Conservation (phyloP, 257 asterid genomes). For the Salvia splendens region DNA sequence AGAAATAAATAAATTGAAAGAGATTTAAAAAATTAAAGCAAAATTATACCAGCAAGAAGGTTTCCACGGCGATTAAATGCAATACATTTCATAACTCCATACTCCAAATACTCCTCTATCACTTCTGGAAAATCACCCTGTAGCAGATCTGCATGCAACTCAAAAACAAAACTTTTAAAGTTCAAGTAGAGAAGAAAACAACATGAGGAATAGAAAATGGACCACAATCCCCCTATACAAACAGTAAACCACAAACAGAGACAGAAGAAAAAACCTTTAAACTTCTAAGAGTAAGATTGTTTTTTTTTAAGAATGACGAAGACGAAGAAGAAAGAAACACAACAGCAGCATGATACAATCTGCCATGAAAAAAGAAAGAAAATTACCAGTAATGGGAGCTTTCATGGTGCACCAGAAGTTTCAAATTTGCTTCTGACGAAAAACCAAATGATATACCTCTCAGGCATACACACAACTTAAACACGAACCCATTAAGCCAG, state of each 20-base stretch:
- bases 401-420: conserved; percentile 43
- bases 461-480: neutral
- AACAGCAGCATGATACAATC: too few species aligned
- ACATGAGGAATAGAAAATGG: too few species aligned
- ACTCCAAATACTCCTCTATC: conserved; percentile 87
- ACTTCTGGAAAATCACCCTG: conserved; percentile 97
- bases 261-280: too few species aligned
- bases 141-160: conserved; percentile 61
- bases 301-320: too few species aligned
- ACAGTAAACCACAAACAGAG: too few species aligned
- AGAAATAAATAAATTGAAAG: neutral
- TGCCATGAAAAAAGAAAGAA: too few species aligned
- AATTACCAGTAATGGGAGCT: conserved; percentile 63
- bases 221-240: too few species aligned
- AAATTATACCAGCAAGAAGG: conserved; percentile 79
- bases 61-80: conserved; percentile 95
- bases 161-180: neutral
- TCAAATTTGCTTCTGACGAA: neutral
- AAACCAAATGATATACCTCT: neutral
- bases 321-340: too few species aligned
- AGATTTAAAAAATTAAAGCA: neutral
- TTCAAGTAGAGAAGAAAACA: too few species aligned
- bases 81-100: conserved; percentile 74
- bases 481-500: neutral
- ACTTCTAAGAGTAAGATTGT: too few species aligned